Conservation (phyloP, 352 stramenopile species). For the Phytophthora agathidicida region DNA sequence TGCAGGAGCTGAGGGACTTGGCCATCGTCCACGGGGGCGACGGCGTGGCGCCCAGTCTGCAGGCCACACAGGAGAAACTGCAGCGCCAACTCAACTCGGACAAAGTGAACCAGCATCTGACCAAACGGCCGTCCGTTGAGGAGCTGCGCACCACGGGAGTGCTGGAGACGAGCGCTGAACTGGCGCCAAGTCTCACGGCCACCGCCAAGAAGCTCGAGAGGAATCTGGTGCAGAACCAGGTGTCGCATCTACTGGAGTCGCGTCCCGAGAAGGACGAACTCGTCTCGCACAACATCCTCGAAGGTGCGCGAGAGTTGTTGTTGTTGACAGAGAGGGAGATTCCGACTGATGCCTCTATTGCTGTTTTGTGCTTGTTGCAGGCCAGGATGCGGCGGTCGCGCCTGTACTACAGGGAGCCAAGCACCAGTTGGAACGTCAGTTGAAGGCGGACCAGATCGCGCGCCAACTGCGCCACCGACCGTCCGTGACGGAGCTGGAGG, state of each 20-base stretch:
- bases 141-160: conserved; percentile 68
- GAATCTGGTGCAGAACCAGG: conserved; percentile 81
- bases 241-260: conserved; percentile 79
- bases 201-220: conserved; percentile 83
- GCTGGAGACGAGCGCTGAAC: conserved; percentile 58
- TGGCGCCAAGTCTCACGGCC: conserved; percentile 69
- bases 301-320: conserved; percentile 56
- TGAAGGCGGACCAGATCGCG: conserved; percentile 74
- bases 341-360: too few species aligned
- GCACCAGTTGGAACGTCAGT: conserved; percentile 73
- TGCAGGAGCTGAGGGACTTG: conserved; percentile 76
- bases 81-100: conserved; percentile 79
- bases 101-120: conserved; percentile 75
- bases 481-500: conserved; percentile 72
- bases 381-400: conserved; percentile 46
- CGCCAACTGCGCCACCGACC: conserved; percentile 74
- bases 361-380: conserved; percentile 29
- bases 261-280: conserved; percentile 82
- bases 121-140: conserved; percentile 65
- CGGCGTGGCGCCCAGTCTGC: conserved; percentile 73
- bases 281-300: conserved; percentile 73
- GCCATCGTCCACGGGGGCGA: conserved; percentile 69
- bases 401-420: conserved; percentile 74
- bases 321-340: too few species aligned
- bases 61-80: conserved; percentile 81